phyloP scores from a whole-genome alignment of 306 rosid species.

The Canavalia gladiata region DNA sequence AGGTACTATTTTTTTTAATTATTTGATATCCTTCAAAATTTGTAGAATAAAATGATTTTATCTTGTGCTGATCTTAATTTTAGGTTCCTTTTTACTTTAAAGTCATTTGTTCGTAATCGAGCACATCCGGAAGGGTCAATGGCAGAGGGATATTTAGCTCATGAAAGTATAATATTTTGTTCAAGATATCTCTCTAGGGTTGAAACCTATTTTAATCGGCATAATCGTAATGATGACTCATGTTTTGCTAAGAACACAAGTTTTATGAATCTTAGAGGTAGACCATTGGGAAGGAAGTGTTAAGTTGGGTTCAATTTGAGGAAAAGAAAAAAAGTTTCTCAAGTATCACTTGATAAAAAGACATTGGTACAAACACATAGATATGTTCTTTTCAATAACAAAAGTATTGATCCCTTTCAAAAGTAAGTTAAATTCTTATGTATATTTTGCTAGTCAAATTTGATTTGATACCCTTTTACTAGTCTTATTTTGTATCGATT shows the following conservation, averaged over 20 bases:
- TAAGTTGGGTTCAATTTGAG: not conserved
- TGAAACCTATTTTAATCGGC: too few species aligned
- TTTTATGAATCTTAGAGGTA: too few species aligned
- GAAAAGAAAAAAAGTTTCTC: not conserved
- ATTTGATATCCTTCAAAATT: not conserved
- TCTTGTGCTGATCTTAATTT: not conserved
- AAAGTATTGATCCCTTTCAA: too few species aligned
- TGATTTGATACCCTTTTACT: not conserved
- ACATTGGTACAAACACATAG: not conserved
- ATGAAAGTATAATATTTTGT: not conserved
- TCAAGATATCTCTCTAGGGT: not conserved
- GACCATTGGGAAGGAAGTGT: too few species aligned
- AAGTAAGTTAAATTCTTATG: too few species aligned
- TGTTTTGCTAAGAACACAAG: too few species aligned
- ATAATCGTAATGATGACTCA: too few species aligned
- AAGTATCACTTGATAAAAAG: not conserved
- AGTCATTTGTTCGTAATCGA: not conserved
- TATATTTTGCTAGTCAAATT: too few species aligned
- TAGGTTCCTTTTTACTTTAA: too few species aligned
- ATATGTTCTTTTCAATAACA: too few species aligned
- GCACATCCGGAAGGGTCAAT: not conserved
- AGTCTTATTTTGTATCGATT: not conserved
- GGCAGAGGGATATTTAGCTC: not conserved
- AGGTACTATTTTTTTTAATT: not conserved
- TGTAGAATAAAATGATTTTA: too few species aligned